Percentiles rank a stretch among this genome's conserved stretches.
Conservation (phyloP, 148 eudicot genomes). For the Chenopodium formosanum region DNA sequence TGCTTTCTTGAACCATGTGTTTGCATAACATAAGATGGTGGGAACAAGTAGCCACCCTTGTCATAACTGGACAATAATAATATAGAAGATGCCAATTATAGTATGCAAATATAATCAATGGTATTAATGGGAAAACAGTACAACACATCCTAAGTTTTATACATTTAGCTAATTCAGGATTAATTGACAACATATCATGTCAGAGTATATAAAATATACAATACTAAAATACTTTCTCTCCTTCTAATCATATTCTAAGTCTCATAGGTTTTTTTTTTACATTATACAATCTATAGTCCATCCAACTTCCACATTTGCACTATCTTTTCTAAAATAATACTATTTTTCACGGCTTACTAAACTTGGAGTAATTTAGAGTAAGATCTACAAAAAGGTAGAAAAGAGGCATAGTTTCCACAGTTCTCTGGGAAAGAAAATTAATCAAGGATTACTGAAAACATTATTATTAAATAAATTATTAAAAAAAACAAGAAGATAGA, state of each 20-base stretch:
- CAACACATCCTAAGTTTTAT: no score
- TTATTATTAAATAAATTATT: no score
- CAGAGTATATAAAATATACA: not conserved
- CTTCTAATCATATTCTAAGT: not conserved
- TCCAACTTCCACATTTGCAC: not conserved
- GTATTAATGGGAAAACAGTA: not conserved
- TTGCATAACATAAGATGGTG: slow-evolving; percentile 86
- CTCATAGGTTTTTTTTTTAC: not conserved
- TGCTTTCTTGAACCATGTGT: slow-evolving; percentile 81
- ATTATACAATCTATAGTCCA: not conserved
- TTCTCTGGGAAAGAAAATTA: no score
- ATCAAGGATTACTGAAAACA: no score
- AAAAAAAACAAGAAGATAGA: no score
- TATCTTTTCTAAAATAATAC: not conserved
- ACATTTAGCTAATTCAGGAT: not conserved
- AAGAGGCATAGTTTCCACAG: no score
- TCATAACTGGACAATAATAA: slow-evolving; percentile 55
- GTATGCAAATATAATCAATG: not conserved
- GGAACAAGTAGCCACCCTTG: slow-evolving; percentile 75
- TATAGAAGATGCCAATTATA: slow-evolving; percentile 12
- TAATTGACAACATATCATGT: not conserved
- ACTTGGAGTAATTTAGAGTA: not conserved
- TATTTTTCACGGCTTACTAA: not conserved
- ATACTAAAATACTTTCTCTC: not conserved
- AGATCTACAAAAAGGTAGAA: not conserved